phyloP scores from a whole-genome alignment of 257 asterid species.

The Jaltomata sinuosa region DNA sequence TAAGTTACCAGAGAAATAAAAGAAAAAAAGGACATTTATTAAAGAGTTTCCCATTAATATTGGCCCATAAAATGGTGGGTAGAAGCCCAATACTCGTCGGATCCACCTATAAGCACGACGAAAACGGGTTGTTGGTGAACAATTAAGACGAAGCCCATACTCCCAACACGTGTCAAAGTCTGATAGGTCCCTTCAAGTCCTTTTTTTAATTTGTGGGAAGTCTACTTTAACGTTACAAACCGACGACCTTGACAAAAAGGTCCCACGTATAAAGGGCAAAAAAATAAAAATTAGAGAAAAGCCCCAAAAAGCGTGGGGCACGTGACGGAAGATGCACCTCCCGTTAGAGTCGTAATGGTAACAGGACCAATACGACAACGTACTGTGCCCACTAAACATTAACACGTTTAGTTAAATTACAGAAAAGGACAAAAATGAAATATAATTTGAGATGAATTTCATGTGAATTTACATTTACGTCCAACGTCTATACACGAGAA shows the following conservation, averaged over 20 bases:
- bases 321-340: neutral
- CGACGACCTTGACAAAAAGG: neutral
- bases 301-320: neutral
- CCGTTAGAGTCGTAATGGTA: neutral
- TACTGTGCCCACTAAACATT: neutral
- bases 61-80: no score
- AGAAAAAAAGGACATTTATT: no score
- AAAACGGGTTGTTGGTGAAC: neutral
- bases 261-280: neutral
- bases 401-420: neutral
- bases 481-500: conserved; percentile 25
- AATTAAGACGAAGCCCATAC: neutral
- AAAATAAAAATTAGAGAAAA: neutral
- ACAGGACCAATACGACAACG: neutral
- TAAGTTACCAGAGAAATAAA: no score
- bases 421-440: conserved; percentile 4
- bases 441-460: conserved; percentile 28
- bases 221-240: neutral
- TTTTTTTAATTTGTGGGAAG: no score
- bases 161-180: neutral
- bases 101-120: neutral
- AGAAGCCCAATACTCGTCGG: no score
- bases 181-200: neutral
- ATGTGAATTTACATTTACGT: conserved; percentile 15
- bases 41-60: no score